phyloP scores from a whole-genome alignment of 106 monocot genomes.

The Phalaenopsis equestris region DNA sequence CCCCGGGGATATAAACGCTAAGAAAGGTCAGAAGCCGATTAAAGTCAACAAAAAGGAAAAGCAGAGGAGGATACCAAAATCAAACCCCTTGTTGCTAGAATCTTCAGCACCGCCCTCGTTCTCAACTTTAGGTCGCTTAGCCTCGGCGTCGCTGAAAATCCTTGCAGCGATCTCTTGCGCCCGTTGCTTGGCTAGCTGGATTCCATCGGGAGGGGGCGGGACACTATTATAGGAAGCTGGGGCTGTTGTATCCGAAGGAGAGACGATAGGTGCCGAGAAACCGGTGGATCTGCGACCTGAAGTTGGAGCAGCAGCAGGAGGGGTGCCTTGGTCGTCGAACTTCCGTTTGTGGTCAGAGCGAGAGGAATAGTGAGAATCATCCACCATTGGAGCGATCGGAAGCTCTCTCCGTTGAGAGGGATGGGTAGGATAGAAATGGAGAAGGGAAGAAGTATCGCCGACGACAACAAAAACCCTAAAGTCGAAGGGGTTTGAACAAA shows the following conservation, averaged over 20 bases:
- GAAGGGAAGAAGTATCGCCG: neutral
- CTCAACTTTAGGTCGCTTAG: constrained; percentile 71
- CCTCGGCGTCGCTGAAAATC: constrained; percentile 69
- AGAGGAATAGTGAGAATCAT: constrained; percentile 41
- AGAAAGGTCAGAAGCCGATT: neutral
- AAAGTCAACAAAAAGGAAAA: constrained; percentile 16
- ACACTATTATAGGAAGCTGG: constrained; percentile 63
- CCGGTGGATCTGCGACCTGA: constrained; percentile 50
- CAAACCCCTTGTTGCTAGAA: constrained; percentile 12
- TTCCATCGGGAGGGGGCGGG: constrained; percentile 55
- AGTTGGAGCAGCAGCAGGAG: constrained; percentile 8
- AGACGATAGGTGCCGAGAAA: constrained; percentile 48
- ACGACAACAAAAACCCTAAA: neutral
- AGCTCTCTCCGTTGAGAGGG: neutral
- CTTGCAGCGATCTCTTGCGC: constrained; percentile 82
- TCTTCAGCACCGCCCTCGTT: constrained; percentile 35
- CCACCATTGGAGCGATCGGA: constrained; percentile 36
- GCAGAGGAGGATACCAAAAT: neutral
- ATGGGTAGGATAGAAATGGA: neutral
- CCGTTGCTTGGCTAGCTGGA: constrained; percentile 75
- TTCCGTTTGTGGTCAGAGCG: constrained; percentile 69
- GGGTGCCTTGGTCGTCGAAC: constrained; percentile 46
- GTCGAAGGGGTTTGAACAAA: neutral
- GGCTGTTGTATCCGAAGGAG: constrained; percentile 12
- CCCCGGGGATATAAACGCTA: neutral